Conservation (phyloP, 305 asterid genomes). For the Salvia sclarea region DNA sequence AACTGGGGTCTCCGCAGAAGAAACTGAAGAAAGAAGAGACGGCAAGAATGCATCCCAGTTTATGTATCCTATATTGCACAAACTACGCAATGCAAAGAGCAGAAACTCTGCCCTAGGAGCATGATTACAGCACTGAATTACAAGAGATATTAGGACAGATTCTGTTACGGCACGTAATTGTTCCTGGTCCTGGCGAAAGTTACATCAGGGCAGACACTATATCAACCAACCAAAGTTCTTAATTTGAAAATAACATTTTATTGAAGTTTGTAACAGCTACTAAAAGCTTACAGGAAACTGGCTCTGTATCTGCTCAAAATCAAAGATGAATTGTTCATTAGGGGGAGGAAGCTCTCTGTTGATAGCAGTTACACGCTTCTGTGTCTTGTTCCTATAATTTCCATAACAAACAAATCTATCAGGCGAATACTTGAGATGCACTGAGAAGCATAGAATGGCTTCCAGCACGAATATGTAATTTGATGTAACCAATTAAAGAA, state of each 20-base stretch:
- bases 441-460: conserved; percentile 7
- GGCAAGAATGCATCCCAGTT: conserved; percentile 96
- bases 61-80: conserved; percentile 70
- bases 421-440: conserved; percentile 10
- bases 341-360: conserved; percentile 92
- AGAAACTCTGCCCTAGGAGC: conserved; percentile 96
- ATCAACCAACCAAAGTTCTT: conserved; percentile 17
- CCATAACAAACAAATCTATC: conserved; percentile 13
- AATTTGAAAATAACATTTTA: conserved; percentile 10
- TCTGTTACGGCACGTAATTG: conserved; percentile 79
- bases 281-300: conserved; percentile 65
- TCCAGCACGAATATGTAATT: not conserved
- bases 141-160: conserved; percentile 75
- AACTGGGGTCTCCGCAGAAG: conserved; percentile 75
- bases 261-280: conserved; percentile 20
- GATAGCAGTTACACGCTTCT: conserved; percentile 87
- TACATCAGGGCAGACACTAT: conserved; percentile 13
- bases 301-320: conserved; percentile 82
- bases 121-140: conserved; percentile 84
- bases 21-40: conserved; percentile 82
- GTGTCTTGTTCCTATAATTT: conserved; percentile 80
- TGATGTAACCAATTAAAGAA: not conserved
- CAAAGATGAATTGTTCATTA: conserved; percentile 80
- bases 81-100: conserved; percentile 79
- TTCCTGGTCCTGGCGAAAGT: conserved; percentile 74